Percentiles rank a stretch among this genome's conserved stretches.
Evolutionary conservation across 2,329 filamentous ascomycete species (phyloP).

Genomic region (Lecanicillium sp.): DNA sequence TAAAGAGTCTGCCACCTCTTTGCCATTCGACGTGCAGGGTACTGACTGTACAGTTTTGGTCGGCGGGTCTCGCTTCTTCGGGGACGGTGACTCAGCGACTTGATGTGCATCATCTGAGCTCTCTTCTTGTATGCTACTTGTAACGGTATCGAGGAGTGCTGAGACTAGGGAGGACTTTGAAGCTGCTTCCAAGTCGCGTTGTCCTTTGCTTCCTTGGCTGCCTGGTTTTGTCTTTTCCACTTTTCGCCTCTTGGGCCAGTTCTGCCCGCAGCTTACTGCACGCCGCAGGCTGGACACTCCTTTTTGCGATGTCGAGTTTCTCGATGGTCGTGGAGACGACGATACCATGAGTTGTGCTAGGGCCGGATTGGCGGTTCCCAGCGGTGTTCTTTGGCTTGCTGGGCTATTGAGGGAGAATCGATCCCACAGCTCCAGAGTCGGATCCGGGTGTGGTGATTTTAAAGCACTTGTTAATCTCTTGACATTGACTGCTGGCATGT

Average conservation of each 20-base stretch:
- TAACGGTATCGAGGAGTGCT: constrained; percentile 59
- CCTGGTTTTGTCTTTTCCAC: constrained; percentile 38
- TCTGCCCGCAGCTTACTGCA: constrained; percentile 59
- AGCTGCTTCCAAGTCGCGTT: constrained; percentile 35
- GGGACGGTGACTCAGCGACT: constrained; percentile 33
- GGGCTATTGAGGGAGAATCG: constrained; percentile 50
- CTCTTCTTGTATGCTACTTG: constrained; percentile 39
- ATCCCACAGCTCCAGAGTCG: constrained; percentile 69
- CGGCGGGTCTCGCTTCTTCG: constrained; percentile 26
- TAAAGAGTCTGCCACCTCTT: constrained; percentile 11
- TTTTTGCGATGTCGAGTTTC: constrained; percentile 30
- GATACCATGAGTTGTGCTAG: constrained; percentile 61
- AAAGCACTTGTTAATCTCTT: constrained; percentile 49
- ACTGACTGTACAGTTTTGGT: background rate
- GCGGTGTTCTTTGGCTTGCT: constrained; percentile 33
- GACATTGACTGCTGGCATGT: constrained; percentile 44
- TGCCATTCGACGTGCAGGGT: constrained; percentile 1
- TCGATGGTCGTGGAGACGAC: constrained; percentile 57
- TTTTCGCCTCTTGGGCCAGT: constrained; percentile 65
- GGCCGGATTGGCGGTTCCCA: constrained; percentile 43
- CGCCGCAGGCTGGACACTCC: constrained; percentile 43
- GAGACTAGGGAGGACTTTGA: constrained; percentile 51
- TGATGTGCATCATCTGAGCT: constrained; percentile 23
- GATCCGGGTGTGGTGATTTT: constrained; percentile 61
- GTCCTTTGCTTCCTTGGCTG: constrained; percentile 21